These are phyloP conservation scores for Sphagnum fallax DNA, from an alignment of 228 moss, liverwort and hornwort genomes.

Conservation along the genomic window DNA sequence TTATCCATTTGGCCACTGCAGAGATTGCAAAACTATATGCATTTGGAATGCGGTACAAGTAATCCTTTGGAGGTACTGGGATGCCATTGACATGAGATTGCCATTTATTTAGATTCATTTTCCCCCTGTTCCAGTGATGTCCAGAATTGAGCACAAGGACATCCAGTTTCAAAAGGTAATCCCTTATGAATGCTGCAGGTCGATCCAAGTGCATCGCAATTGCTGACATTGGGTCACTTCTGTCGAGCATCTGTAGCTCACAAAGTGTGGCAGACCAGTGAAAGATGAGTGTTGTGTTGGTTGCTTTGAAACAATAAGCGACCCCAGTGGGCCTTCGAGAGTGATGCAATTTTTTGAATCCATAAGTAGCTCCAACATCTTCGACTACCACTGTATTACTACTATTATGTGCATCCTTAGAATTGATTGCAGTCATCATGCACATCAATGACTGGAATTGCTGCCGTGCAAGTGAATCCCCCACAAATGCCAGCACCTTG, in stretches of 20 bases:
- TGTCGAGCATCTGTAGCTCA: conserved; percentile 16
- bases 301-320: conserved; percentile 38
- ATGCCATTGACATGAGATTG: conserved; percentile 32
- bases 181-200: conserved; percentile 38
- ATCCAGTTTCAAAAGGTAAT: conserved; percentile 31
- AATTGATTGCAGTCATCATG: conserved; percentile 41
- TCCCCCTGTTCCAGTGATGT: conserved; percentile 75
- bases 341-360: conserved; percentile 3
- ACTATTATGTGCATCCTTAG: conserved; percentile 8
- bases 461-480: conserved; percentile 73
- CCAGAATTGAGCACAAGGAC: conserved; percentile 59
- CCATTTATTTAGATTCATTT: conserved; percentile 38
- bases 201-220: conserved; percentile 66
- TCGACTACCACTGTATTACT: conserved; percentile 13
- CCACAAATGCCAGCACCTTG: conserved; percentile 67
- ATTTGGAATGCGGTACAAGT: conserved; percentile 8
- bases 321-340: conserved; percentile 19
- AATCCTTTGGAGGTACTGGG: conserved; percentile 4
- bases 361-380: conserved; percentile 20
- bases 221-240: conserved; percentile 10
- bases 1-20: conserved; percentile 26
- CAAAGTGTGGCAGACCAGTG: conserved; percentile 58
- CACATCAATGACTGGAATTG: conserved; percentile 77
- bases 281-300: conserved; percentile 70
- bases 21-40: conserved; percentile 50